phyloP scores from a whole-genome alignment of 164 flowering plant genomes.

The Annona cherimola region DNA sequence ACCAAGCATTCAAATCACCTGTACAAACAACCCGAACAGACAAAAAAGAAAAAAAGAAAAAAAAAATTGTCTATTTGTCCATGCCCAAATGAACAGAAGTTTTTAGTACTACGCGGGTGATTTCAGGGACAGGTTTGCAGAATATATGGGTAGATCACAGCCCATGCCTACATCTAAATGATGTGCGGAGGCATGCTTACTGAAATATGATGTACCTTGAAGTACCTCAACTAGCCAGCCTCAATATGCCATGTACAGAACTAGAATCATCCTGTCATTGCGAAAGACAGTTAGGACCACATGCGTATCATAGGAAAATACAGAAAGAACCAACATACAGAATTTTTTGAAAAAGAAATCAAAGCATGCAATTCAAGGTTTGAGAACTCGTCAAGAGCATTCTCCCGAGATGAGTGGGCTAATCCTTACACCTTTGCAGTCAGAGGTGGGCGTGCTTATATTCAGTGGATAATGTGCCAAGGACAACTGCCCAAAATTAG shows the following conservation, averaged over 20 bases:
- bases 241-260: slow-evolving; percentile 26
- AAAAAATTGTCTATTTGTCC: neutral
- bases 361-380: neutral
- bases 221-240: slow-evolving; percentile 3
- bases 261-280: slow-evolving; percentile 25
- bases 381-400: neutral
- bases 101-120: too few species aligned
- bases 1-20: too few species aligned
- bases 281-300: neutral
- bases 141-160: neutral
- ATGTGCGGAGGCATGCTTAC: neutral
- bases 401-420: neutral
- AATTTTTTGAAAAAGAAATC: too few species aligned
- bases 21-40: too few species aligned
- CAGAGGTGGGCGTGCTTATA: neutral
- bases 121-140: neutral
- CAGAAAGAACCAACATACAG: neutral
- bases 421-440: neutral
- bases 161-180: neutral
- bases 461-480: neutral
- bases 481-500: neutral
- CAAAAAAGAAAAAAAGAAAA: too few species aligned
- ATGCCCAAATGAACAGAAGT: neutral
- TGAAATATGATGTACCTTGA: neutral
- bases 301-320: neutral